Conservation (phyloP, 345 rosid genomes). For the Brassica juncea region DNA sequence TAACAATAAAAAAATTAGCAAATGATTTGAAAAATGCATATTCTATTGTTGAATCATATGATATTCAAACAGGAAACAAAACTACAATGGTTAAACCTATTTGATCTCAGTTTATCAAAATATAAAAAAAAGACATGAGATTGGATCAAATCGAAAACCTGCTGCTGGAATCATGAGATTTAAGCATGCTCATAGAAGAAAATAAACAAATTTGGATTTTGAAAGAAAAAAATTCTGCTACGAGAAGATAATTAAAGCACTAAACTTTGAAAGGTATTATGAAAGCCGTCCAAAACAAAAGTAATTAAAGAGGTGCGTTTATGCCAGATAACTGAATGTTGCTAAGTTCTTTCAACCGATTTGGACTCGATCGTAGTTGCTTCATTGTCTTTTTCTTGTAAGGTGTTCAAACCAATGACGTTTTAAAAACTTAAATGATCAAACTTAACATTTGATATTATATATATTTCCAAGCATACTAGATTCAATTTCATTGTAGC, state of each 20-base stretch:
- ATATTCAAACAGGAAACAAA: not conserved
- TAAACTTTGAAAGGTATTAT: not conserved
- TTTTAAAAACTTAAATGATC: too few species aligned
- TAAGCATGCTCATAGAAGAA: not conserved
- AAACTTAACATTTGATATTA: not conserved
- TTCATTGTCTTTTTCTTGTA: too few species aligned
- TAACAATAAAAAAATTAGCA: not conserved
- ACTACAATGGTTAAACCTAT: too few species aligned
- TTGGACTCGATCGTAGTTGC: not conserved
- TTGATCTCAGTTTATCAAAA: too few species aligned
- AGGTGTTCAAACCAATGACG: too few species aligned
- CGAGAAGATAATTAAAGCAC: not conserved
- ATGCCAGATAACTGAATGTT: not conserved
- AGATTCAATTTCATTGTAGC: not conserved
- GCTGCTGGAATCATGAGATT: too few species aligned
- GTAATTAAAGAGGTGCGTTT: not conserved
- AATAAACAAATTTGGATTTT: not conserved
- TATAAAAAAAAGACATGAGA: too few species aligned
- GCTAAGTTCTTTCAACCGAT: not conserved
- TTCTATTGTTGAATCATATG: not conserved
- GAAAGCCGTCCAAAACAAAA: not conserved
- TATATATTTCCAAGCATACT: not conserved
- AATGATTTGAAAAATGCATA: not conserved
- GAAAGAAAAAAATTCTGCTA: not conserved
- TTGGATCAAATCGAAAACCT: too few species aligned